phyloP scores from a whole-genome alignment of 2,329 filamentous ascomycete genomes.

The Lasiodiplodia hormozganensis region DNA sequence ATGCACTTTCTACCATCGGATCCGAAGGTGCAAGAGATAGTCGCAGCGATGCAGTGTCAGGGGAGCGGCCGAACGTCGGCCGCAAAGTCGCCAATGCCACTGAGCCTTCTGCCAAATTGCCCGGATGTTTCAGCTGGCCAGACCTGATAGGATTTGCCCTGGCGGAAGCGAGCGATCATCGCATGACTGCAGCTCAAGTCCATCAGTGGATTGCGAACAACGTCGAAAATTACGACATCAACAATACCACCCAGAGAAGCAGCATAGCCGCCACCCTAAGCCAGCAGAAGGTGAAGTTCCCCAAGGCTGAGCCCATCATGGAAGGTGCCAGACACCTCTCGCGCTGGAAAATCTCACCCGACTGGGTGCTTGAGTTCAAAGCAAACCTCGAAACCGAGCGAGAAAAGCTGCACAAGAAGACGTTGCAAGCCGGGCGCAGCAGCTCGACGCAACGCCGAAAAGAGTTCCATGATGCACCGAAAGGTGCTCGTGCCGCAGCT shows the following conservation, averaged over 20 bases:
- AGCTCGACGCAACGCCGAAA: background rate
- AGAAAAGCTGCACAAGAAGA: background rate
- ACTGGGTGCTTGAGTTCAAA: background rate
- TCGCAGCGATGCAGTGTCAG: background rate
- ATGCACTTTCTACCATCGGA: slow-evolving; percentile 2
- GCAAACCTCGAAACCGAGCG: background rate
- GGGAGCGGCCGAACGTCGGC: background rate
- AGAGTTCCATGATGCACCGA: slow-evolving; percentile 1
- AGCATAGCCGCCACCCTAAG: slow-evolving; percentile 23
- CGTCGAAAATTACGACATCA: slow-evolving; percentile 7
- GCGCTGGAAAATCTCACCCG: slow-evolving; percentile 7
- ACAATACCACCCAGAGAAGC: slow-evolving; percentile 20
- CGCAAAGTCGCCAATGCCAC: background rate
- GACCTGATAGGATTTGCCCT: slow-evolving; percentile 27
- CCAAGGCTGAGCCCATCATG: slow-evolving; percentile 4
- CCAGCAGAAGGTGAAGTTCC: slow-evolving; percentile 21
- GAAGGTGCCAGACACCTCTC: slow-evolving; percentile 19
- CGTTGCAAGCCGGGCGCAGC: background rate
- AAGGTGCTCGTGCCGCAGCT: background rate
- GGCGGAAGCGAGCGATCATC: slow-evolving; percentile 12
- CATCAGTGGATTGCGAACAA: slow-evolving; percentile 25
- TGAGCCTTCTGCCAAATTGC: slow-evolving; percentile 1
- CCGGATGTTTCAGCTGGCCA: slow-evolving; percentile 21
- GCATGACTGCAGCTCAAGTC: slow-evolving; percentile 22
- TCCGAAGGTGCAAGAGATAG: background rate